Evolutionary conservation across 106 monocot genomes (phyloP).

Genomic region (Dendrobium officinale): DNA sequence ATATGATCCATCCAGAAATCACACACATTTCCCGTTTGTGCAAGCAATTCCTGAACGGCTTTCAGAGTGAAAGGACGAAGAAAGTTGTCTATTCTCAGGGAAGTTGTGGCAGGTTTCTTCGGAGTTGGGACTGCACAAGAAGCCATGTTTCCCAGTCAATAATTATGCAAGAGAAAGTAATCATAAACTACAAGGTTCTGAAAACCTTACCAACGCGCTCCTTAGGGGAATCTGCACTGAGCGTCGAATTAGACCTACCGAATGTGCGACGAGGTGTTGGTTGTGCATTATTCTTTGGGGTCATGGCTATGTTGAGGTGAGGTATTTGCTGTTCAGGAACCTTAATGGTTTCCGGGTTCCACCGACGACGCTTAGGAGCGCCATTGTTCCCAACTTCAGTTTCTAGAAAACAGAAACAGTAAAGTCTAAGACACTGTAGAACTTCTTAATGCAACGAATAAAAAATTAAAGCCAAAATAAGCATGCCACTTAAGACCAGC

Average conservation of each 20-base stretch:
- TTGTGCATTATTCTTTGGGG: constrained; percentile 35
- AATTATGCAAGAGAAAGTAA: neutral
- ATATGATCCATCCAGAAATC: constrained; percentile 66
- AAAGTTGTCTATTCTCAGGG: constrained; percentile 14
- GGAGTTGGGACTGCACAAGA: constrained; percentile 16
- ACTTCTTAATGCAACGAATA: too few species aligned
- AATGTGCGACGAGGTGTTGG: constrained; percentile 37
- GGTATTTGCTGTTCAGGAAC: constrained; percentile 38
- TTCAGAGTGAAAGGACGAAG: constrained; percentile 34
- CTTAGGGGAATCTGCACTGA: constrained; percentile 53
- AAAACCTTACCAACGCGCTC: constrained; percentile 62
- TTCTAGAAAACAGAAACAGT: constrained; percentile 11
- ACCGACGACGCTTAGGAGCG: constrained; percentile 64
- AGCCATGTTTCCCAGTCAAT: neutral
- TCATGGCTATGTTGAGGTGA: constrained; percentile 19
- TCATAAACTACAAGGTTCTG: neutral
- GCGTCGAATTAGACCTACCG: constrained; percentile 42
- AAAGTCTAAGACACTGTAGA: neutral
- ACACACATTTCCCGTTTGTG: constrained; percentile 41
- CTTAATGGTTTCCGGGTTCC: constrained; percentile 60
- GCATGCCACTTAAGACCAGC: neutral
- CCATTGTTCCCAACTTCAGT: constrained; percentile 29
- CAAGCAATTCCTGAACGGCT: constrained; percentile 48
- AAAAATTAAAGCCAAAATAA: neutral
- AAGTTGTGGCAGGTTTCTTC: constrained; percentile 11